Percentiles rank a stretch among this genome's conserved stretches.
These are phyloP conservation scores for Penicillium silybi DNA, from an alignment of 495 filamentous ascomycete species.

Conservation along the genomic window DNA sequence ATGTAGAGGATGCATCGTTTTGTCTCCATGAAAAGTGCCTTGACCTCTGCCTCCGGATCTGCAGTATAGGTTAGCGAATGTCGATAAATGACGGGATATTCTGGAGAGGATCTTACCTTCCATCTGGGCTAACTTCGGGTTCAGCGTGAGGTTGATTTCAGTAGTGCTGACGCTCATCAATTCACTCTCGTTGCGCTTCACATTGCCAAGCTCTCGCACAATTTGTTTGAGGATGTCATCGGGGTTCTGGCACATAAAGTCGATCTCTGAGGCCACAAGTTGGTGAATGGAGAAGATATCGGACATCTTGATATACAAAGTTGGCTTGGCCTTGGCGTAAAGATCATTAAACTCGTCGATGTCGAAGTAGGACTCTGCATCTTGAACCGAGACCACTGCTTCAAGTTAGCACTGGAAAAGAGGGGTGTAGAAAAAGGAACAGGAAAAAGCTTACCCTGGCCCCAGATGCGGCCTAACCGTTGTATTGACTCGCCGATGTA, in stretches of 20 bases:
- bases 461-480: slow-evolving; percentile 72
- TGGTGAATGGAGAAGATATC: slow-evolving; percentile 97
- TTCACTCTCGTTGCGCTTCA: slow-evolving; percentile 91
- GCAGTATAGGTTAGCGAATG: slow-evolving; percentile 3
- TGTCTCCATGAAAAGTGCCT: slow-evolving; percentile 94
- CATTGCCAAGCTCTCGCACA: slow-evolving; percentile 86
- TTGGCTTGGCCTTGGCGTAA: slow-evolving; percentile 91
- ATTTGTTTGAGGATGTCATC: slow-evolving; percentile 92
- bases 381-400: slow-evolving; percentile 74
- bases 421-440: not conserved
- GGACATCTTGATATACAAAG: slow-evolving; percentile 95
- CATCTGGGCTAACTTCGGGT: slow-evolving; percentile 83
- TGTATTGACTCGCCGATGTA: slow-evolving; percentile 85
- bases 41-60: slow-evolving; percentile 88
- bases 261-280: slow-evolving; percentile 73
- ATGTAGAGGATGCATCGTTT: slow-evolving; percentile 97
- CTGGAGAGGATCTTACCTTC: slow-evolving; percentile 51
- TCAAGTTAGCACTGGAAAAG: slow-evolving; percentile 23
- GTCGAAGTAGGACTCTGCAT: slow-evolving; percentile 87
- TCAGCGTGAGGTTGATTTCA: slow-evolving; percentile 88
- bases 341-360: slow-evolving; percentile 98
- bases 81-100: not conserved
- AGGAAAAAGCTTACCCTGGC: slow-evolving; percentile 45
- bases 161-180: slow-evolving; percentile 80
- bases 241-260: slow-evolving; percentile 66